Evolutionary conservation across 441 rosid species (phyloP).

Genomic region (Hura crepitans): DNA sequence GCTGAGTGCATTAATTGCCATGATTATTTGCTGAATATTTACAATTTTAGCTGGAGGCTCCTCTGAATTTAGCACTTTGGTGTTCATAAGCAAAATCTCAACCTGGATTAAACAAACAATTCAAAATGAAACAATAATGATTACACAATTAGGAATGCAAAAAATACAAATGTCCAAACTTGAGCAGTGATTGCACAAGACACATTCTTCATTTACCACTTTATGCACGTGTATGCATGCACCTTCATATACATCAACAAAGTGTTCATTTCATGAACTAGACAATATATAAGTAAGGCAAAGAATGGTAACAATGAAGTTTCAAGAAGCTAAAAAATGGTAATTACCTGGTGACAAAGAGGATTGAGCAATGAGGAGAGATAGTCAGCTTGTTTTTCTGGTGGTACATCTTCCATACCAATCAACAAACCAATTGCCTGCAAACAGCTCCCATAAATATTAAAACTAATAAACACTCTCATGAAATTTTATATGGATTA

Average conservation of each 20-base stretch:
- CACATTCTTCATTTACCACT: not conserved
- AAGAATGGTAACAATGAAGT: not conserved
- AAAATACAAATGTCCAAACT: not conserved
- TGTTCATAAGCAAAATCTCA: conserved; percentile 51
- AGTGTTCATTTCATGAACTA: not conserved
- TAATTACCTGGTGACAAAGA: conserved; percentile 78
- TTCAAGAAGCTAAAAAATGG: conserved; percentile 16
- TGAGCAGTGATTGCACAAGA: conserved; percentile 7
- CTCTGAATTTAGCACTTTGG: conserved; percentile 44
- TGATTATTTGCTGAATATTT: conserved; percentile 63
- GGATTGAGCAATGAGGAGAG: conserved; percentile 81
- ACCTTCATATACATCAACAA: not conserved
- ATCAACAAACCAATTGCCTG: conserved; percentile 91
- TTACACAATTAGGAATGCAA: not conserved
- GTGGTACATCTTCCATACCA: conserved; percentile 81
- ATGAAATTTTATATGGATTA: not conserved
- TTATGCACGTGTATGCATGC: not conserved
- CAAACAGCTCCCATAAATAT: conserved; percentile 13
- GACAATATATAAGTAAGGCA: not conserved
- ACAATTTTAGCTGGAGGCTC: conserved; percentile 54
- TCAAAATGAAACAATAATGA: conserved; percentile 11
- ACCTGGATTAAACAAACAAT: conserved; percentile 47
- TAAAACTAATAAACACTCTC: not conserved
- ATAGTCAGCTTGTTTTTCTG: conserved; percentile 81
- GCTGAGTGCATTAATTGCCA: conserved; percentile 94